These are phyloP conservation scores for Daldinia grandis DNA, from an alignment of 495 filamentous ascomycete species.

Conservation along the genomic window DNA sequence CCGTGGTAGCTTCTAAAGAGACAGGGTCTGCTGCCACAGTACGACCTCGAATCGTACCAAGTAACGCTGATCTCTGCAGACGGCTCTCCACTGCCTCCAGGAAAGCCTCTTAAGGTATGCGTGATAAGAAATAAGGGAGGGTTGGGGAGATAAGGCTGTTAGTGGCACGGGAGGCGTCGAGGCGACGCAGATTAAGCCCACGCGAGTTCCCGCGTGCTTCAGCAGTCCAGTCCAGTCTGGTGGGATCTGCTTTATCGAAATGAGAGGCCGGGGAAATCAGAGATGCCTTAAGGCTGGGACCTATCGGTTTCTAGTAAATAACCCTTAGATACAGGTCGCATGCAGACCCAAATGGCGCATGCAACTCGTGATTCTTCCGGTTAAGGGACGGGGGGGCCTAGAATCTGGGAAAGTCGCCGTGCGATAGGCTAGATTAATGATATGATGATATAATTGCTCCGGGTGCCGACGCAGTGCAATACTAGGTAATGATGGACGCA, in stretches of 20 bases:
- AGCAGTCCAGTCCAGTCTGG: constrained; percentile 28
- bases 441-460: constrained; percentile 31
- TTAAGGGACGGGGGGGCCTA: constrained; percentile 20
- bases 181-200: constrained; percentile 29
- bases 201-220: constrained; percentile 36
- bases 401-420: constrained; percentile 19
- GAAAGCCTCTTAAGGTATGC: constrained; percentile 13
- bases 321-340: constrained; percentile 30
- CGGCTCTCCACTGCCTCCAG: constrained; percentile 21
- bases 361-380: constrained; percentile 37
- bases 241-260: constrained; percentile 35
- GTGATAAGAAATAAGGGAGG: constrained; percentile 31
- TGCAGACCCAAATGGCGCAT: constrained; percentile 37
- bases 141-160: constrained; percentile 39
- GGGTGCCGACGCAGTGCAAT: constrained; percentile 29
- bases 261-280: constrained; percentile 26
- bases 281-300: constrained; percentile 34
- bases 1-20: constrained; percentile 17
- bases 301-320: constrained; percentile 36
- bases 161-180: constrained; percentile 29
- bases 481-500: constrained; percentile 59
- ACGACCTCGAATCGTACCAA: constrained; percentile 37
- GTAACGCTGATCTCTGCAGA: constrained; percentile 34
- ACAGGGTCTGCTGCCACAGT: constrained; percentile 33
- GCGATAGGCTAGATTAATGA: constrained; percentile 37